Base-by-base conservation (phyloP, 345 rosid genomes). In the Barbarea vulgaris region DNA sequence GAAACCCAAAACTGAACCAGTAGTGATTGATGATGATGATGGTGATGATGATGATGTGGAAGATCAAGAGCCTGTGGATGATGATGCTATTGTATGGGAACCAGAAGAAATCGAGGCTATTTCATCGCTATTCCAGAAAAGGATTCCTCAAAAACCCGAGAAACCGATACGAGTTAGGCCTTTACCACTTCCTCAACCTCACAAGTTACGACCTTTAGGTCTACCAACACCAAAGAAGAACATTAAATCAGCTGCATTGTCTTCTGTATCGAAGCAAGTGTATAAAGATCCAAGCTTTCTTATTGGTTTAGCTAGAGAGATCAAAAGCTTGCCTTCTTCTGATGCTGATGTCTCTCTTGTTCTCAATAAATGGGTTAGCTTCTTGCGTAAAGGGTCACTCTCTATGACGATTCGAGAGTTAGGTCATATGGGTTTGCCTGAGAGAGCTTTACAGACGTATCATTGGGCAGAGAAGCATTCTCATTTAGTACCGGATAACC, bases 371-470 rank as follows among this genome's bases (percentile, higher is more conserved):
- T 80, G 79, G 70, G 83, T 77, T 63, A 79, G 82, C 48, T 94
- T 86, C 76, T 47, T 94, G 78, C 87, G 90, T 4, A 94, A 90
- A 77, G 93, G 96, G 12, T 91, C 95, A 0, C 80, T 94, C 25
- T 89, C 93, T 0, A 41, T 83, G 66, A 91, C 97, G 2, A 83
- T 91, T 70, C 79, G 89, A 37, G 98, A 94, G 53, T 74, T 94
- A 77, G 96, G 97, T 69, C 96, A 85, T 31, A 82, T 94, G 93
- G 85, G 84, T 67, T 76, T 91, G 33, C 96, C 97, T 33, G 86
- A 81, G 36, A 76, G 93, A 83, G 96, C 97, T 73, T 68, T 91
- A 57, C 96, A 94, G 75, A 87, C 95, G 7, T 87, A 86, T 79
- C 88, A 88, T 21, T 94, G 97, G 97, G 91, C 91, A 6, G 87